Evolutionary conservation across 225 moss, liverwort and hornwort species (phyloP), one percentile per base, ranked within the genome.

Genomic region (Marchantia paleacea): DNA sequence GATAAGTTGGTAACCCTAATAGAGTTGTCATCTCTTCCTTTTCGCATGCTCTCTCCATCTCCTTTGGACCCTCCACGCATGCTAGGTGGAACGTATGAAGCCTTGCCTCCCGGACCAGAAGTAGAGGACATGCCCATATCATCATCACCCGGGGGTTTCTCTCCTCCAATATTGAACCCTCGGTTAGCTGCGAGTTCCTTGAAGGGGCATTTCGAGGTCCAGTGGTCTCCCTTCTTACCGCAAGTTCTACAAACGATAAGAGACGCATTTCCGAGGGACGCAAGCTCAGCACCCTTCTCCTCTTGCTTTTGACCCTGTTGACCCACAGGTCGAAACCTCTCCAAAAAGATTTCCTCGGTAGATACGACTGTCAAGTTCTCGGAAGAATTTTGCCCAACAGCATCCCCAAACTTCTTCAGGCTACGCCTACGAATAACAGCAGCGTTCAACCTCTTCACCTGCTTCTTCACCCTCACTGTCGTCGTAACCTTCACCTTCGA

Each of bases 11-110:
- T 93, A 50, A 95, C 95, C 64, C 95, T 83, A 74, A 95, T 92
- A 6, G 93, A 93, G 71, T 95, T 93, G 80, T 95, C 93, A 30
- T 95, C 93, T 81, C 95, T 86, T n/a, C 95, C 95, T 68, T 90
- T 90, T 29, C 93, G 88, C 93, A 95, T 92, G 79, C 90, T 93
- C 85, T 95, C 95, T 20, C 87, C 95, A 67, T 92, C 89, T 13
- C 81, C 81, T 66, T 92, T 91, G 7, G 85, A 71, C 3, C 89
- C 85, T 5, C 3, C 8, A 57, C 92, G 84, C 95, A 93, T 93
- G 60, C 92, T 92, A 7, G 95, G 95, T 24, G 95, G 95, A 47
- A 39, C 39, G 39, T 39, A 93, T 0, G 95, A 92, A 7, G 92
- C 92, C 79, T 92, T 93, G 22, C 84, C 91, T 66, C 90, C 88